Percentiles rank a stretch among this genome's conserved stretches.
Conservation (phyloP, 108 stramenopile genomes). For the Discostella pseudostelligera region DNA sequence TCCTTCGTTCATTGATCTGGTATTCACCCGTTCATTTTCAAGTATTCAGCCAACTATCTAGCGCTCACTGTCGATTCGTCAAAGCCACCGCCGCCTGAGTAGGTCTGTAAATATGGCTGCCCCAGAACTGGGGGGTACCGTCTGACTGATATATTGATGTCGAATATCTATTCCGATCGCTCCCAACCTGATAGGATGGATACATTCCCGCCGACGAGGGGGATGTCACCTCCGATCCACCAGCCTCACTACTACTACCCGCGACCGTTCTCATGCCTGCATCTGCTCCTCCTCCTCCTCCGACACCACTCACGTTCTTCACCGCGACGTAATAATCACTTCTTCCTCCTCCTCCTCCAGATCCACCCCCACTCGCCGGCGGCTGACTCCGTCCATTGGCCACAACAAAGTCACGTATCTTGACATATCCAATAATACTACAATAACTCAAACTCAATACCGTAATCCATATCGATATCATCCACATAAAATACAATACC, state of each 20-base stretch:
- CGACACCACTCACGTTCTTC: slow-evolving; percentile 26
- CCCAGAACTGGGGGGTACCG: slow-evolving; percentile 86
- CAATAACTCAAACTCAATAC: slow-evolving; percentile 76
- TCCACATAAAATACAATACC: slow-evolving; percentile 75
- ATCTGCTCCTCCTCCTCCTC: not conserved
- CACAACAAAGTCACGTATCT: slow-evolving; percentile 79
- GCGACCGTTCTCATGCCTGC: not conserved
- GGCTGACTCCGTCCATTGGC: slow-evolving; percentile 78
- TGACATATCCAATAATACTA: slow-evolving; percentile 84
- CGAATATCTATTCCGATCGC: slow-evolving; percentile 11
- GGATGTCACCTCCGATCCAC: not conserved
- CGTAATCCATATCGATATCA: slow-evolving; percentile 72
- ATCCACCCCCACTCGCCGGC: slow-evolving; percentile 35
- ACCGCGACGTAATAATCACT: slow-evolving; percentile 76
- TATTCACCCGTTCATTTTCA: too few species aligned
- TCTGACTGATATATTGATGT: slow-evolving; percentile 79
- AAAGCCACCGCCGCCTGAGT: slow-evolving; percentile 83
- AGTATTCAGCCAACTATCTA: not conserved
- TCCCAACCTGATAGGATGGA: slow-evolving; percentile 41
- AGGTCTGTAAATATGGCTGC: slow-evolving; percentile 81
- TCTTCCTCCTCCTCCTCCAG: slow-evolving; percentile 18
- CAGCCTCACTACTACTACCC: not conserved
- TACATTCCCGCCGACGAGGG: slow-evolving; percentile 8
- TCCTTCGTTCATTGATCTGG: too few species aligned
- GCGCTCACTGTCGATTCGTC: slow-evolving; percentile 41